phyloP scores from a whole-genome alignment of 495 filamentous ascomycete genomes.

The Haplographium delicatum region DNA sequence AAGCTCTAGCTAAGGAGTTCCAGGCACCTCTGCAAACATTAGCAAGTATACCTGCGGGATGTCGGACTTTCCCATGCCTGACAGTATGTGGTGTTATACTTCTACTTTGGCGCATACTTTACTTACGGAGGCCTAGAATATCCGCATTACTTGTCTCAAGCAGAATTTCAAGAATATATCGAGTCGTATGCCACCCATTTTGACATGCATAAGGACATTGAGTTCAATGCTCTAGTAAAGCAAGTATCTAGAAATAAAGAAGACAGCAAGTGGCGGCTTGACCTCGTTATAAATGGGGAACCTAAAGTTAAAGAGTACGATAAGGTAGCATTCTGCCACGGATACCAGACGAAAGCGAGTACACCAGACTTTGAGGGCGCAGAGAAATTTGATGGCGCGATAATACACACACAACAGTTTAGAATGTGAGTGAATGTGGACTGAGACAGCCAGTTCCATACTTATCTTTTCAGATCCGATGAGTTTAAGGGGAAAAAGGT shows the following conservation, averaged over 20 bases:
- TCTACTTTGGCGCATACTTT: neutral
- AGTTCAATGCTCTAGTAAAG: constrained; percentile 23
- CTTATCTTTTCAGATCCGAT: constrained; percentile 2
- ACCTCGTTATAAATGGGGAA: constrained; percentile 21
- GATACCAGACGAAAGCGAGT: constrained; percentile 5
- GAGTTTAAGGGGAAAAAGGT: constrained; percentile 3
- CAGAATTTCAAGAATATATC: constrained; percentile 29
- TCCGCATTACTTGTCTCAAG: constrained; percentile 23
- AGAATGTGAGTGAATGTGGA: constrained; percentile 1
- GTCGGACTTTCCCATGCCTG: constrained; percentile 34
- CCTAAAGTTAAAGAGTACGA: constrained; percentile 10
- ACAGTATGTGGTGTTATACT: constrained; percentile 23
- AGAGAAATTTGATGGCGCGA: neutral
- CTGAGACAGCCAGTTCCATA: neutral
- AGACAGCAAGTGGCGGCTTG: constrained; percentile 23
- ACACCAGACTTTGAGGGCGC: constrained; percentile 4
- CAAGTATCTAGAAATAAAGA: constrained; percentile 18
- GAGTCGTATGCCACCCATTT: constrained; percentile 28
- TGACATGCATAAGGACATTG: constrained; percentile 26
- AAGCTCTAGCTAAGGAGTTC: constrained; percentile 5
- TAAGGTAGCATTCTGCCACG: constrained; percentile 7
- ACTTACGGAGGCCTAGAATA: constrained; percentile 19
- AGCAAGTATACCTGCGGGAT: constrained; percentile 33
- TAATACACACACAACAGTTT: constrained; percentile 7
- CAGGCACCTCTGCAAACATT: constrained; percentile 28